Evolutionary conservation across 1,139 yeast genomes (phyloP), one percentile per base, ranked within the genome.

Genomic region (Yamadazyma dushanensis): DNA sequence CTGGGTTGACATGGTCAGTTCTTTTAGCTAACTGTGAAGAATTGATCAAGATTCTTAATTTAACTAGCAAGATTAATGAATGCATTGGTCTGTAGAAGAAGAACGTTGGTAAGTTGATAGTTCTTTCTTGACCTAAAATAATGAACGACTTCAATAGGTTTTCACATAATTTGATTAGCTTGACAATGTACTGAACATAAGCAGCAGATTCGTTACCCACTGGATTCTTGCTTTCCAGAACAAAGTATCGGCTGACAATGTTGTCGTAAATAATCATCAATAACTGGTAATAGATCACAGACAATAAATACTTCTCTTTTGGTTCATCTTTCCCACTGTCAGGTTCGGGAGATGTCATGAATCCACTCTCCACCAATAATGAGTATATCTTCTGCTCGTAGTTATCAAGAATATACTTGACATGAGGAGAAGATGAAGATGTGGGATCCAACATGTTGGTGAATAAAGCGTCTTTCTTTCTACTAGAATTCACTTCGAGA

Each of bases 51-150:
- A 75, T 49, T 40, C 74, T 55, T 4, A 74, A 61, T 38, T 77
- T 57, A 16, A 74, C 63, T 41, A 74, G 51, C 6, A 74, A 61
- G 15, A 76, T 73, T 25, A 78, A 53, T 0, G 81, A 76, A 50
- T 74, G 76, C 66, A 78, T 58, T 3, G 82, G 80, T 28, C 82
- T 54, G 46, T 75, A 77, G 50, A 73, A 73, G 49, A 76, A 66
- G 43, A 73, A 74, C 1, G 80, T 73, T 1, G 83, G 83, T 38
- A 70, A 70, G 36, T 63, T 54, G 6, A 61, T 47, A 1, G 73
- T 65, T 35, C 60, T 57, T 7, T 59, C 58, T 7, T 43, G 40
- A 36, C 72, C 64, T 23, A 74, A 40, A 16, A 54, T 54, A 13
- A 71, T 59, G 51, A 76, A 76, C 6, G 72, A 61, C 30, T 66